Evolutionary conservation across 2,329 filamentous ascomycete species (phyloP), one percentile per base, ranked within the genome.

Genomic region (Aschersonia sp.): DNA sequence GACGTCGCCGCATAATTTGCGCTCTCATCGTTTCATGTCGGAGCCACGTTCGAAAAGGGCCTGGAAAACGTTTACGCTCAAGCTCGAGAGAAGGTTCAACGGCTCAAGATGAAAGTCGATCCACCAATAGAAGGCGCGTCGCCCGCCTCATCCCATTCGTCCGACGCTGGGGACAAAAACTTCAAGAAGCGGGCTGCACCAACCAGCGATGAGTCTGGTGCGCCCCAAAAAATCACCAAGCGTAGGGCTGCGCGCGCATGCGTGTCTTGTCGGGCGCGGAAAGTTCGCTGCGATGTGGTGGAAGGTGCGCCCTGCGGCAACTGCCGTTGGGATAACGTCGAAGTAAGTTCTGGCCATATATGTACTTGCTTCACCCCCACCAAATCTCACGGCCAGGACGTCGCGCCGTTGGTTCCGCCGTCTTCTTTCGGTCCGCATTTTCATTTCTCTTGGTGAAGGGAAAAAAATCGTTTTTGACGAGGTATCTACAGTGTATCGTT

Each of bases 221-320:
- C 57, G 10, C 58, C 65, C 9, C 60, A 66, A 50, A 79, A 79
- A 59, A 58, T 72, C 52, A 76, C 68, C 47, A 95, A 95, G 67
- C 77, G 88, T 58, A 78, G 89, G 59, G 88, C 89, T n/a, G 87
- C 88, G 8, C 85, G 90, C 56, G 89, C 89, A 14, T 95, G 89
- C 63, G 86, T 87, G 52, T 87, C 84, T 56, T 95, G 89, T 66
- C 78, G 89, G 57, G 81, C 84, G 49, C 81, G 89, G 60, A 95
- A 95, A 64, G 89, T 95, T 41, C 79, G 89, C 49, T 95, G 89
- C 69, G 89, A 95, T 68, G 88, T 95, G 48, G 87, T 92, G 50
- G 87, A 94, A 64, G 83, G 84, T 45, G 83, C 83, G 42, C 87
- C 87, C 1, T 94, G 87, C 64, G 88, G 85, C 48, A 94, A 94